phyloP scores from a whole-genome alignment of 2,329 filamentous ascomycete species.

The Ceratocystis eucalypticola region DNA sequence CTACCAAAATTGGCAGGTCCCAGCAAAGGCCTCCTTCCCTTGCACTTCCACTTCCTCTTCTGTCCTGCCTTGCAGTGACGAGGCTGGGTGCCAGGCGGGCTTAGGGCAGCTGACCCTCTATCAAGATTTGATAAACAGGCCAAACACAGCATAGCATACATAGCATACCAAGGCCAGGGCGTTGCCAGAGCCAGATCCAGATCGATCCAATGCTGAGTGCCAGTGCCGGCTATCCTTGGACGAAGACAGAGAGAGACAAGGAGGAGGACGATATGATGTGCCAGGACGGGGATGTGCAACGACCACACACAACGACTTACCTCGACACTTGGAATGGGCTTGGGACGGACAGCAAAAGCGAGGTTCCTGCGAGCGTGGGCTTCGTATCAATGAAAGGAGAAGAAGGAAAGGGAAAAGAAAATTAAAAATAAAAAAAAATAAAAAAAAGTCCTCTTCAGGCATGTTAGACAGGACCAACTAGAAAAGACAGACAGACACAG shows the following conservation, averaged over 20 bases:
- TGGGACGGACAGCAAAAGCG: not conserved
- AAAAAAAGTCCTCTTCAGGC: not conserved
- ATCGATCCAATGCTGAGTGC: not conserved
- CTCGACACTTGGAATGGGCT: not conserved
- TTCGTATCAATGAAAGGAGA: not conserved
- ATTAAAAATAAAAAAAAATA: not conserved
- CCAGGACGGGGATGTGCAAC: not conserved
- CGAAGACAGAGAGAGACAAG: not conserved
- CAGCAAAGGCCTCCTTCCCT: not conserved
- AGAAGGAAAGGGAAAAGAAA: not conserved
- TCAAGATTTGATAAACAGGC: not conserved
- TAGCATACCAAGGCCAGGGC: not conserved
- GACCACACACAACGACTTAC: not conserved
- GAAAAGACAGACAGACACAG: not conserved
- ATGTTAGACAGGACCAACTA: not conserved
- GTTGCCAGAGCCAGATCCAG: not conserved
- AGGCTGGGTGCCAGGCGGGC: not conserved
- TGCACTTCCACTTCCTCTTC: not conserved
- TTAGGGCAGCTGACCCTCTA: not conserved
- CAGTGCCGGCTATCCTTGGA: not conserved
- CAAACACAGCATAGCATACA: not conserved
- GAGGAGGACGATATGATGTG: not conserved
- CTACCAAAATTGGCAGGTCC: too few species aligned
- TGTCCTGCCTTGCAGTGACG: not conserved
- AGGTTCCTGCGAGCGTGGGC: not conserved